A percentile compares a stretch with the other conserved stretches of the same genome.
Evolutionary conservation across 225 moss, liverwort and hornwort species (phyloP).

Genomic region (Polytrichum commune): DNA sequence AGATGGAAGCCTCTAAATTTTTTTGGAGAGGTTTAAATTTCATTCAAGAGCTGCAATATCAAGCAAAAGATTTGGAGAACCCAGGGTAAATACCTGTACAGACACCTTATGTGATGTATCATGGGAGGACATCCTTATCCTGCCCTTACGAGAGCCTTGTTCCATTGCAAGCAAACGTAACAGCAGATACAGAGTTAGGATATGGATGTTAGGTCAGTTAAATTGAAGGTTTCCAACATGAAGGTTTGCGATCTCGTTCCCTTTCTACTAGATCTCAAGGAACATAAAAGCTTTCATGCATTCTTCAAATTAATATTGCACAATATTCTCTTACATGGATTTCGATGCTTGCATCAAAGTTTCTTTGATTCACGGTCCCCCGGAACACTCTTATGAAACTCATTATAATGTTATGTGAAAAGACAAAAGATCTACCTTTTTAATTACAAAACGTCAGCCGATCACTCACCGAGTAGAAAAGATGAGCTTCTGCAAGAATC

Average conservation of each 20-base stretch:
- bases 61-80: background rate
- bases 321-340: background rate
- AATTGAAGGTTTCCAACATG: background rate
- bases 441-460: background rate
- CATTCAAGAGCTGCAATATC: background rate
- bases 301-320: too few relatives aligned
- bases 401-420: too few relatives aligned
- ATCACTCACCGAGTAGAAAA: constrained; percentile 25
- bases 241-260: background rate
- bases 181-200: background rate
- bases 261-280: background rate
- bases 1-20: background rate
- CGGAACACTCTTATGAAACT: too few relatives aligned
- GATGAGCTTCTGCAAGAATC: constrained; percentile 8
- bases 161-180: constrained; percentile 12
- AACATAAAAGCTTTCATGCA: background rate
- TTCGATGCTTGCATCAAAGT: background rate
- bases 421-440: background rate
- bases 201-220: too few relatives aligned
- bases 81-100: constrained; percentile 30
- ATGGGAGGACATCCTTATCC: constrained; percentile 32
- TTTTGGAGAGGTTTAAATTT: background rate
- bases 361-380: background rate
- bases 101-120: constrained; percentile 23
- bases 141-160: constrained; percentile 19